These are phyloP conservation scores for Eucalyptus guilfoylei DNA, from an alignment of 345 rosid species.

Conservation along the genomic window DNA sequence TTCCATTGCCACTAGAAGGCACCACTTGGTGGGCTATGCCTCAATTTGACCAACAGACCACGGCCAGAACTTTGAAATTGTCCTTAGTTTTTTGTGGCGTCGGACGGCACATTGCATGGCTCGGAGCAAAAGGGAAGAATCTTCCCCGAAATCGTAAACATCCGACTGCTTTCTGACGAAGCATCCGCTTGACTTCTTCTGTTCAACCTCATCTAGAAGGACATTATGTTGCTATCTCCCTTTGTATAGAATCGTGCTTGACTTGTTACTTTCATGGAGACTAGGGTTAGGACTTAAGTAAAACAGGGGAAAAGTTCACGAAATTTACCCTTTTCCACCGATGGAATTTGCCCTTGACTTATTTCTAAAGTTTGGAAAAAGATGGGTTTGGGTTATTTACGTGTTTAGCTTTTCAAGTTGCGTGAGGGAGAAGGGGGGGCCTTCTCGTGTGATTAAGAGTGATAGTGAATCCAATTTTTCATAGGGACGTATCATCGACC, in stretches of 20 bases:
- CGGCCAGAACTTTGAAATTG: not conserved
- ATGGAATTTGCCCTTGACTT: not conserved
- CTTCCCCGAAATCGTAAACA: not conserved
- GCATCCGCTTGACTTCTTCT: not conserved
- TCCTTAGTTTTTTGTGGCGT: not conserved
- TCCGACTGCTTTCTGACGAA: not conserved
- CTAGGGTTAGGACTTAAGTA: not conserved
- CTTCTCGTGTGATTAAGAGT: not conserved
- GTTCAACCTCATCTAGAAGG: not conserved
- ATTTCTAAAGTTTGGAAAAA: not conserved
- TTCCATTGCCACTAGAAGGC: not conserved
- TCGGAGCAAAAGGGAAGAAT: not conserved
- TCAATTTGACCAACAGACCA: not conserved
- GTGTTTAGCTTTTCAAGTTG: not conserved
- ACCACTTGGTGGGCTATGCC: not conserved
- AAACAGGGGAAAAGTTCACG: not conserved
- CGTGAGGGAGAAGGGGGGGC: not conserved
- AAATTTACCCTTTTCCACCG: not conserved
- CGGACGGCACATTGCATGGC: not conserved
- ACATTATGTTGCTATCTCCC: not conserved
- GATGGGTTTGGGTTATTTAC: not conserved
- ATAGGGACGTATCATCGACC: not conserved
- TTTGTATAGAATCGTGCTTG: not conserved
- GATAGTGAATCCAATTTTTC: not conserved
- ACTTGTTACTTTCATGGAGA: not conserved